Percentiles rank a stretch among this genome's conserved stretches.
phyloP scores from a whole-genome alignment of 768 basidiomycete genomes.

The Psilocybe cubensis region DNA sequence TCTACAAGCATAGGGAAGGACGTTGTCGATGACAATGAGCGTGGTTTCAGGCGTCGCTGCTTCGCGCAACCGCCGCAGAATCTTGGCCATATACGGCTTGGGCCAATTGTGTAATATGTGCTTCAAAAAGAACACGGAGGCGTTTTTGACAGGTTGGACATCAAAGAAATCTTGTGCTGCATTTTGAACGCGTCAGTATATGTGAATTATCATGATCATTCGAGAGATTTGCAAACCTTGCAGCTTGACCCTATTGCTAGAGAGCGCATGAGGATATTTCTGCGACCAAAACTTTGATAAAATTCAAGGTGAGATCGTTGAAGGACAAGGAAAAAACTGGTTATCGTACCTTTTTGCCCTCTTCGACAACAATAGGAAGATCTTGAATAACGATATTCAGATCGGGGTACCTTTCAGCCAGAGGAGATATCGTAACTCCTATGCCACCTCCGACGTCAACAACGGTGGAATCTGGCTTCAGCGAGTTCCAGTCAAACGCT shows the following conservation, averaged over 20 bases:
- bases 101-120: slow-evolving; percentile 4
- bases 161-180: slow-evolving; percentile 5
- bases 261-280: background rate
- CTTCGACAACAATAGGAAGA: slow-evolving; percentile 33
- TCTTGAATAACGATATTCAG: slow-evolving; percentile 63
- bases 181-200: background rate
- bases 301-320: background rate
- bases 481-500: background rate
- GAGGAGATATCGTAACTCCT: slow-evolving; percentile 46
- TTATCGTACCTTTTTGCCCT: background rate
- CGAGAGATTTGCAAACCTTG: background rate
- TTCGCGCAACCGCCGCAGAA: background rate
- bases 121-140: slow-evolving; percentile 5
- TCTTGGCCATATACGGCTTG: background rate
- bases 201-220: background rate
- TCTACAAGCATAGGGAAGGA: background rate
- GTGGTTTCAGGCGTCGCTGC: background rate
- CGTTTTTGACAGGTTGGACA: background rate
- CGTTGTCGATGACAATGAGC: background rate
- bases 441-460: slow-evolving; percentile 16
- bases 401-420: background rate
- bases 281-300: background rate
- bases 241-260: background rate
- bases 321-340: too few relatives aligned
- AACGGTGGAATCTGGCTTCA: background rate